Evolutionary conservation across 2,329 filamentous ascomycete species (phyloP).

Genomic region (Hymenotorrendiella dingleyae): DNA sequence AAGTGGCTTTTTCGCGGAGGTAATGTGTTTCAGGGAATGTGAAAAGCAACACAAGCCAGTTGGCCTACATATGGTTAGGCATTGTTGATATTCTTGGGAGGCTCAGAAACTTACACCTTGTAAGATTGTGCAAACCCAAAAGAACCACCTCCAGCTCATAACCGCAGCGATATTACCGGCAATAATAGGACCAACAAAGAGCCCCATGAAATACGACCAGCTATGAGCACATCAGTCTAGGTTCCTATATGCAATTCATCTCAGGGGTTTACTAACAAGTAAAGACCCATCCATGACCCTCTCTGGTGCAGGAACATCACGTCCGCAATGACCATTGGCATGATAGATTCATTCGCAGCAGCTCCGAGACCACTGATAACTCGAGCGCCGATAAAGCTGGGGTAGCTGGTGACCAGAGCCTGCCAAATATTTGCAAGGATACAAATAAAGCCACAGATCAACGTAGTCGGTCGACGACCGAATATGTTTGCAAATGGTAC

Average conservation of each 20-base stretch:
- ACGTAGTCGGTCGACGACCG: conserved; percentile 42
- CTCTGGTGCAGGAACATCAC: conserved; percentile 60
- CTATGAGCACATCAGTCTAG: conserved; percentile 14
- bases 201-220: neutral
- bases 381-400: conserved; percentile 58
- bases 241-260: neutral
- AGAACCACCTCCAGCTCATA: conserved; percentile 64
- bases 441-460: conserved; percentile 38
- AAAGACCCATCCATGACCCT: conserved; percentile 47
- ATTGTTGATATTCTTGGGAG: too few species aligned
- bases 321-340: conserved; percentile 58
- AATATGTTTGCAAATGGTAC: conserved; percentile 42
- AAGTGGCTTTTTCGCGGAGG: too few species aligned
- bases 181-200: conserved; percentile 47
- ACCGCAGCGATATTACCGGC: conserved; percentile 54
- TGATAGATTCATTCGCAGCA: conserved; percentile 55
- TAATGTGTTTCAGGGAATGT: too few species aligned
- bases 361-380: conserved; percentile 53
- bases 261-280: conserved; percentile 57
- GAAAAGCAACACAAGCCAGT: too few species aligned
- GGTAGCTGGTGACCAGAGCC: conserved; percentile 50
- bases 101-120: too few species aligned
- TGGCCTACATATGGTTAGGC: too few species aligned
- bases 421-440: conserved; percentile 43
- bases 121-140: conserved; percentile 37